phyloP scores from a whole-genome alignment of 2,329 filamentous ascomycete genomes.

The Bipolaris sorokiniana region DNA sequence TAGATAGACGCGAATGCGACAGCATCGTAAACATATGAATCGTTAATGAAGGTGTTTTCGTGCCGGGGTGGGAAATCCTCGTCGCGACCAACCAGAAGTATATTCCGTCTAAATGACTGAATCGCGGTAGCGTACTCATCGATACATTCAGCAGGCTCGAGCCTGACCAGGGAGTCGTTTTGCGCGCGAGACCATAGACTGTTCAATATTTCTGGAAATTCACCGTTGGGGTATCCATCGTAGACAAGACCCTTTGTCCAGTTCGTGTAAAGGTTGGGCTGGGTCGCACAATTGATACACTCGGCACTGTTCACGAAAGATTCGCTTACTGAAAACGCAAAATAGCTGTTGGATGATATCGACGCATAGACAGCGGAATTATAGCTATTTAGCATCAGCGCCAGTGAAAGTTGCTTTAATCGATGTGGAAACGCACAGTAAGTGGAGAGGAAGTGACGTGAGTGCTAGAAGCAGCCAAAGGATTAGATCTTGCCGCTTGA shows the following conservation, averaged over 20 bases:
- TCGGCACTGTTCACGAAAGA: not conserved
- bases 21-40: not conserved
- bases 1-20: not conserved
- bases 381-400: constrained; percentile 20
- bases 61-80: not conserved
- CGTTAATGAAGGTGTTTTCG: not conserved
- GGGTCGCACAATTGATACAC: not conserved
- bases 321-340: constrained; percentile 2
- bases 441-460: constrained; percentile 1
- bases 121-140: constrained; percentile 23
- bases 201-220: not conserved
- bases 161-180: constrained; percentile 5
- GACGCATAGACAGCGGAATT: constrained; percentile 35
- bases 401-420: not conserved
- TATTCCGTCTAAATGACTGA: constrained; percentile 16
- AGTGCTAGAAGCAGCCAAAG: not conserved
- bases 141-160: constrained; percentile 22
- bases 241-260: constrained; percentile 12
- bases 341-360: constrained; percentile 23
- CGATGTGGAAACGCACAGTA: not conserved
- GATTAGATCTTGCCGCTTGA: not conserved
- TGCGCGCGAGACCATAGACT: constrained; percentile 3
- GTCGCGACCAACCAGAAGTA: constrained; percentile 21
- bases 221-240: not conserved
- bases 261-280: not conserved